Evolutionary conservation across 2,329 filamentous ascomycete species (phyloP).

Genomic region (Diaporthe sp.): DNA sequence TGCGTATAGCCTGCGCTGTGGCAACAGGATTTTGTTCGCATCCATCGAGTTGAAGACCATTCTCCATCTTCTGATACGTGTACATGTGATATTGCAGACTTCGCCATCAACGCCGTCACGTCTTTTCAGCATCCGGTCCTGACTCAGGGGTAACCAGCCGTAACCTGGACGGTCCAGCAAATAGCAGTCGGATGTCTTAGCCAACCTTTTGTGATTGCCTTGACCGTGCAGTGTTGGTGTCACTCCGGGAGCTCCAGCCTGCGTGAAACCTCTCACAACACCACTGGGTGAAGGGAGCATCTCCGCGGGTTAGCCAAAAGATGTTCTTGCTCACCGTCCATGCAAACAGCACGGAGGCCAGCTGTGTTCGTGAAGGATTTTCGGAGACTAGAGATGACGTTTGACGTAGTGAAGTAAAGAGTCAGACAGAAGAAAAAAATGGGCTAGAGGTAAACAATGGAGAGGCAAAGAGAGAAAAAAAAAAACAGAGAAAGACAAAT

Average conservation of each 20-base stretch:
- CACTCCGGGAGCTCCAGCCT: not conserved
- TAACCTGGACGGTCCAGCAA: not conserved
- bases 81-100: not conserved
- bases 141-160: no score
- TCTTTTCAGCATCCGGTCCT: not conserved
- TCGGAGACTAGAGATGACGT: not conserved
- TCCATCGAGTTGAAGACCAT: not conserved
- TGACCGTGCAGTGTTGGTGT: not conserved
- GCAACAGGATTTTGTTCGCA: not conserved
- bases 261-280: constrained; percentile 5
- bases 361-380: not conserved
- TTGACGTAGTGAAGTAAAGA: not conserved
- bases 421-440: not conserved
- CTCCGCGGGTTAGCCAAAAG: not conserved
- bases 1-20: not conserved
- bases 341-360: not conserved
- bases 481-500: not conserved
- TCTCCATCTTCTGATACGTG: not conserved
- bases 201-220: not conserved
- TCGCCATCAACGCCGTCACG: constrained; percentile 11
- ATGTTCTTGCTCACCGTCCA: not conserved
- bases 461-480: not conserved
- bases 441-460: not conserved
- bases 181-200: not conserved
- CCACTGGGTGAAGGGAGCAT: constrained; percentile 1